Base-by-base conservation (phyloP, 73 alveolate genomes). In the Tetrahymena thermophila region DNA sequence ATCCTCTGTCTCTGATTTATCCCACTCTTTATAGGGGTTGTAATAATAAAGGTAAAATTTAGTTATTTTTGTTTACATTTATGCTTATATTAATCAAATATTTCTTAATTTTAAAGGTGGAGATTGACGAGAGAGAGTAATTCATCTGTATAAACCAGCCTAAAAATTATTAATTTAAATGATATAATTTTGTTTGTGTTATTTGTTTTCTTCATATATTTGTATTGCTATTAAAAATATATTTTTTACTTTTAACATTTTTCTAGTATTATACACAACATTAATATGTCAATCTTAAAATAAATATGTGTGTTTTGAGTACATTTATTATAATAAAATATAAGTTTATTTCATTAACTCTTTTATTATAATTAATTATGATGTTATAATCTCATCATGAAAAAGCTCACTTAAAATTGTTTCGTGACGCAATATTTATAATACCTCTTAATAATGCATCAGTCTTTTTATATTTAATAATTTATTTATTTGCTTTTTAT, bases 1-100 rank as follows among this genome's bases (percentile, higher is more conserved):
- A 71, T 9, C 37, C 89, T 71, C 89, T 71, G 37, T 71, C 89
- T 71, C 89, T n/a, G 89, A 71, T 28, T 28, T 71, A 71, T 28
- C 40, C 89, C 89, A 71, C 89, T 56, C 89, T 71, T 71, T 71
- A 71, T 71, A 14, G 89, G 89, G 89, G 89, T 71, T 71, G 89
- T 25, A 71, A 71, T 50, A 71, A 71, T 71, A 71, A 71, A 71
- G 89, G 89, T 71, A 71, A 71, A 0, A 71, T 25, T 71, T 5
- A n/a, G n/a, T n/a, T n/a, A n/a, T n/a, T 17, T 28, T 71, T 25
- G 11, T 28, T 71, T 25, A 71, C 1, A 28, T 25, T 31, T 23
- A 71, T 6, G 8, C 4, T 71, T 71, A 19, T 71, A 71, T 71
- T 23, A 71, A n/a, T 71, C 6, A 5, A 71, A 71, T 28, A 28